Evolutionary conservation across 139 green algal species (phyloP), one percentile per base, ranked within the genome.

Genomic region (Asterochloris sp.): DNA sequence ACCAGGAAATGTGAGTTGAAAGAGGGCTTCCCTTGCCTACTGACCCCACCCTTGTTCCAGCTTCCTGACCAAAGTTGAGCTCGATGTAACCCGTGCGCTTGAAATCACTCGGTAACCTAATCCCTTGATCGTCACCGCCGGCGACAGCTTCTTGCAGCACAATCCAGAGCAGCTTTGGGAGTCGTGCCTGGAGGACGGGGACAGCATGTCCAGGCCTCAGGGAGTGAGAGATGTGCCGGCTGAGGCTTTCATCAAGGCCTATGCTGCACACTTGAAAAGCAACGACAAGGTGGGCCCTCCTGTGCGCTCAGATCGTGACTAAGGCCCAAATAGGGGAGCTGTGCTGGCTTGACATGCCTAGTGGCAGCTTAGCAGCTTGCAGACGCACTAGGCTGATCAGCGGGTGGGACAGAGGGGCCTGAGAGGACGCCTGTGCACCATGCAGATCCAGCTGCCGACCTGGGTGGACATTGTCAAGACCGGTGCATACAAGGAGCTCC

Each of bases 391-490:
- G 38, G 38, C 38, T 54, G 38, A 54, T 54, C 38, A 54, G 38
- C 38, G 38, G 38, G 38, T 54, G 38, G 6, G 38, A 54, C 38
- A 54, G 38, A 10, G 38, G 38, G 38, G 6, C 38, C 38, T 54
- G 38, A 54, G 38, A 21, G 9, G 66, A 21, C 63, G 63, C 16
- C 63, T 69, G 38, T 54, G 38, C 38, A 12, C 76, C 38, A 1
- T 76, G 84, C 92, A 98, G 94, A 90, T 99, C 76, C 91, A 98
- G 84, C 88, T 99, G 73, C 97, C 97, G 38, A 88, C 90, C 76
- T 98, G 96, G 93, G 96, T 98, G 62, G 97, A 99, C 81, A 89
- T 98, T 29, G 94, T 98, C 62, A 99, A 99, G 94, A 99, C 97
- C 19, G 95, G 80, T 71, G 73, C 88, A 23, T 96, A 92, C 93